Evolutionary conservation across 768 basidiomycete species (phyloP), one percentile per base, ranked within the genome.

Genomic region (Kwoniella sp.): DNA sequence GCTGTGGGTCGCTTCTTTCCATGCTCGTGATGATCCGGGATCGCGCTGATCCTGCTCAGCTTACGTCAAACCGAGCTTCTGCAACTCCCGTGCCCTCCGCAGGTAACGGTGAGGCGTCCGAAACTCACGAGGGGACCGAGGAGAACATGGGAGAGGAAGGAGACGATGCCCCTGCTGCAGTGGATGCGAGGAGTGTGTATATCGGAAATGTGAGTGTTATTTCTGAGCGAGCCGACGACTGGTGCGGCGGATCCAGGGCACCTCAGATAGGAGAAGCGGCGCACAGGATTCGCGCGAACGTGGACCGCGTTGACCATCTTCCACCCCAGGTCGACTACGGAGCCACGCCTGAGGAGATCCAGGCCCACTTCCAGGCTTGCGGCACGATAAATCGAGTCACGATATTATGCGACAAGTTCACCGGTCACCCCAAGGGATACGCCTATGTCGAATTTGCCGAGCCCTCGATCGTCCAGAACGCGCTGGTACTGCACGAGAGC

Each of bases 361-460:
- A 98, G 77, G 83, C 80, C 15, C 93, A 98, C 74, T 99, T 99
- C 78, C 88, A 91, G 73, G 85, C 92, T 14, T 98, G 92, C 70
- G 95, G 95, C 5, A 89, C 88, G 14, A 99, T 99, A 76, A 99
- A 99, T 77, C 84, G 95, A 65, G 91, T 99, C 36, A 99, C 95
- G 0, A 99, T 99, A 69, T 84, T 99, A 25, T 98, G 93, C 75
- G 95, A 99, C 81, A 98, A 98, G 78, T 98, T 93, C 76, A 98
- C 93, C 20, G 95, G 95, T 41, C 92, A 96, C 77, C 93, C 95
- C 40, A 96, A 96, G 83, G 95, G 95, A 44, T 99, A 87, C 77
- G 93, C 93, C 46, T 99, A 99, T 78, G 92, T 99, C 37, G 95
- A 99, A 75, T 99, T 99, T 74, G 84, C 95, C 65, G 91, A 95